Evolutionary conservation across 768 basidiomycete genomes (phyloP).

Genomic region (Termitomyces sp.): DNA sequence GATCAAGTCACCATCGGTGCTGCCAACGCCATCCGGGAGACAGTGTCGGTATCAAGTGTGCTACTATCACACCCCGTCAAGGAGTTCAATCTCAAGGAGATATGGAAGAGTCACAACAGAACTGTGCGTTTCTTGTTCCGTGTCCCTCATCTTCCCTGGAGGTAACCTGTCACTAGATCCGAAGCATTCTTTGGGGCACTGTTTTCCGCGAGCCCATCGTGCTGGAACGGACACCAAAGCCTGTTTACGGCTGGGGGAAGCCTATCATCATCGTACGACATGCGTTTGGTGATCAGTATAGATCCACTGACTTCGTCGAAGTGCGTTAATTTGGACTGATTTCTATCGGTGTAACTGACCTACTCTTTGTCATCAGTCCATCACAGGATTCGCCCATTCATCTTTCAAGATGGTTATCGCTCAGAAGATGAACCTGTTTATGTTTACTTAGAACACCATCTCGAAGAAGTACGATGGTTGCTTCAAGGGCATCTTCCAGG

Average conservation of each 20-base stretch:
- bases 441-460: constrained; percentile 98
- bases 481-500: constrained; percentile 99
- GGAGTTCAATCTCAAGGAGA: constrained; percentile 97
- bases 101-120: constrained; percentile 98
- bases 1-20: constrained; percentile 92
- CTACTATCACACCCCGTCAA: constrained; percentile 95
- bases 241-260: constrained; percentile 94
- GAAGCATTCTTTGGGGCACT: constrained; percentile 96
- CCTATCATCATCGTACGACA: constrained; percentile 97
- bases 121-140: constrained; percentile 49
- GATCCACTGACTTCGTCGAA: constrained; percentile 90
- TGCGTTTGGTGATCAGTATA: constrained; percentile 98
- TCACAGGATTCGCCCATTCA: constrained; percentile 92
- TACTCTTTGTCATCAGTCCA: constrained; percentile 47
- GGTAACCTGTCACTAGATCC: constrained; percentile 48
- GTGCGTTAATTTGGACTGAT: constrained; percentile 27
- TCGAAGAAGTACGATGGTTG: constrained; percentile 97
- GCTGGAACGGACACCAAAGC: constrained; percentile 82
- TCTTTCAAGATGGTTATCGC: constrained; percentile 94
- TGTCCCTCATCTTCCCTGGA: not conserved
- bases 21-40: constrained; percentile 91
- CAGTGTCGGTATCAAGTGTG: constrained; percentile 98
- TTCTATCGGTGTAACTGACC: not conserved
- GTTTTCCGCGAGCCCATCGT: constrained; percentile 99
- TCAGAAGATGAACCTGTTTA: constrained; percentile 83